Percentiles rank a stretch among this genome's conserved stretches.
These are phyloP conservation scores for Exsudoporus frostii DNA, from an alignment of 768 basidiomycete species.

Conservation along the genomic window DNA sequence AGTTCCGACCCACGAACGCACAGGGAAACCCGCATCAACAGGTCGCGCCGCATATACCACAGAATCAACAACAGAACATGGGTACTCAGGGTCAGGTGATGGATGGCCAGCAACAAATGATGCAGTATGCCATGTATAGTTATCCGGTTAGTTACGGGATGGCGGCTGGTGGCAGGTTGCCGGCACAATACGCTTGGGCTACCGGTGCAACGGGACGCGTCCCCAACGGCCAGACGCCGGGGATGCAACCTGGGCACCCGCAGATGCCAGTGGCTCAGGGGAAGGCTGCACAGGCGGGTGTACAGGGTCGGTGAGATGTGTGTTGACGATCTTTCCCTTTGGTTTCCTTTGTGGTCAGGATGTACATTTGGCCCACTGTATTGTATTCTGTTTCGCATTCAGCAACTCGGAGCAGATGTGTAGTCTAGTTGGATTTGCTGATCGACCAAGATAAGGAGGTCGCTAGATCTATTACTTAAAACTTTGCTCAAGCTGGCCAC, in stretches of 20 bases:
- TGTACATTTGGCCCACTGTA: constrained; percentile 11
- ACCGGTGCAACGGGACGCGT: constrained; percentile 17
- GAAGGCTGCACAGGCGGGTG: constrained; percentile 32
- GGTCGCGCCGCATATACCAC: constrained; percentile 23
- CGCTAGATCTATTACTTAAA: constrained; percentile 1
- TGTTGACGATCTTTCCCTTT: constrained; percentile 5
- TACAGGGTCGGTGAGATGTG: constrained; percentile 32
- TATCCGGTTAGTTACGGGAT: constrained; percentile 26
- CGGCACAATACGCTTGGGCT: constrained; percentile 26
- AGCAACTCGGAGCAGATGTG: neutral
- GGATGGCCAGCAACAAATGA: constrained; percentile 29
- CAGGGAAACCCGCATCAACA: constrained; percentile 29
- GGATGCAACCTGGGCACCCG: constrained; percentile 28
- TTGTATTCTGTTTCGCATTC: constrained; percentile 7
- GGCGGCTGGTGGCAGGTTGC: constrained; percentile 15
- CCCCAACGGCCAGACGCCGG: constrained; percentile 26
- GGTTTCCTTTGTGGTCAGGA: constrained; percentile 1
- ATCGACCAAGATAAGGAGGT: constrained; percentile 17
- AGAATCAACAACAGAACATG: constrained; percentile 29
- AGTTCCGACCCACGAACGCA: constrained; percentile 31
- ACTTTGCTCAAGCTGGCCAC: neutral
- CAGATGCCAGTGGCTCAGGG: constrained; percentile 32
- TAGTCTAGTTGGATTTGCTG: constrained; percentile 12
- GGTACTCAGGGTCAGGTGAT: constrained; percentile 20
- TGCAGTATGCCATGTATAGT: constrained; percentile 30